Base-by-base conservation (phyloP, 2,329 filamentous ascomycete genomes). In the Fonsecaea multimorphosa region DNA sequence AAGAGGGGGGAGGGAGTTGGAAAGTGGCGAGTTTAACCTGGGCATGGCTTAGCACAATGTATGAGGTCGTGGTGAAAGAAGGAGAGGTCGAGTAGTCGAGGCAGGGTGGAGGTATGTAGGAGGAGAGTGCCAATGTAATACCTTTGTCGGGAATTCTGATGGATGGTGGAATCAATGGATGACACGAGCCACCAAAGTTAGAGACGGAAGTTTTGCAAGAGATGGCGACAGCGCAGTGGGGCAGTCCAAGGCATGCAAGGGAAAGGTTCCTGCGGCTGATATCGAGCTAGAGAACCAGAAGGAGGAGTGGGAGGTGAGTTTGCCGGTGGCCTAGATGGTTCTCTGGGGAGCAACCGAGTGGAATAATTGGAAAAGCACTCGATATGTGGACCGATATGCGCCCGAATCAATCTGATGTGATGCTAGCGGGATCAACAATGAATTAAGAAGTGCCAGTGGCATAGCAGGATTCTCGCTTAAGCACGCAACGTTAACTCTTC, bases 1-100 rank as follows among this genome's bases (percentile, higher is more conserved):
- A 56, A 83, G 73, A 29, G 80, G 80, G n/a, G 80, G 79, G 9
- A 82, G 75, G 60, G 73, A 71, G 69, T 76, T 74, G 24, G 80
- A 81, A 36, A 81, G 76, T 11, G 64, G 68, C 36, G 60, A 57
- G 9, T 22, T 27, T 22, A 59, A 59, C 8, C 64, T 67, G 60
- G 54, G 36, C 66, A 66, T 70, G 44, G 57, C 60, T 68, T 51
- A 59, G 52, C n/a, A 34, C 24, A 62, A 51, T 38, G 51, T 34
- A 49, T 62, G 34, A 38, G 36, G 51, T 46, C 36, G 5, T 16
- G 38, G 46, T 16, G 38, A 63, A 8, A 58, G 36, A 59, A 49
- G 61, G 29, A 31, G 8, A 31, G 29, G 29, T 31, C 8, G 29
- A 31, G 8, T 8, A 31, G 29, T 31, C 29, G 29, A 31, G 29